phyloP scores from a whole-genome alignment of 2,329 filamentous ascomycete genomes.

The Beauveria australis region DNA sequence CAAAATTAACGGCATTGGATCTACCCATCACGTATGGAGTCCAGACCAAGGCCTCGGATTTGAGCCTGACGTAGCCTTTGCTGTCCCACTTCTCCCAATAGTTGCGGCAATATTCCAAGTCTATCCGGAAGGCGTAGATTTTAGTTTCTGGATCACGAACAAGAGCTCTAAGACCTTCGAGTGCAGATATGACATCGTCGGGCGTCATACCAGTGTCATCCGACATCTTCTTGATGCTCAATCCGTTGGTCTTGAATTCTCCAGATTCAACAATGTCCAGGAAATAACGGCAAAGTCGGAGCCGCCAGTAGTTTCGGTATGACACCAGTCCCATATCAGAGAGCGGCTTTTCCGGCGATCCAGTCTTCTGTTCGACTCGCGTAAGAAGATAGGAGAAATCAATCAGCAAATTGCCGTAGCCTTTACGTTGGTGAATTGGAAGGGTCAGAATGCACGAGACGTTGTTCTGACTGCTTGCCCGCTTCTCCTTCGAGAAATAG shows the following conservation, averaged over 20 bases:
- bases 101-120: conserved; percentile 74
- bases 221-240: conserved; percentile 63
- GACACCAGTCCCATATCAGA: conserved; percentile 98
- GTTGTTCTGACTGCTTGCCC: conserved; percentile 89
- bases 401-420: conserved; percentile 92
- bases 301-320: conserved; percentile 94
- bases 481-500: conserved; percentile 99
- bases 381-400: conserved; percentile 98
- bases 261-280: conserved; percentile 37
- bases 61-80: conserved; percentile 80
- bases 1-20: conserved; percentile 72
- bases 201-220: conserved; percentile 90
- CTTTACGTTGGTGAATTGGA: conserved; percentile 93
- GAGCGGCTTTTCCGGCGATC: conserved; percentile 91
- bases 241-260: conserved; percentile 33
- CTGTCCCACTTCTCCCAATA: conserved; percentile 85
- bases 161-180: conserved; percentile 83
- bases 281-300: conserved; percentile 79
- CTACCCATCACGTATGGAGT: conserved; percentile 96
- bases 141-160: conserved; percentile 84
- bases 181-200: conserved; percentile 88
- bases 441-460: conserved; percentile 95
- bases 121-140: conserved; percentile 81
- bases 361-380: conserved; percentile 84
- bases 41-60: conserved; percentile 77